Base-by-base conservation (phyloP, 139 green algal species). In the Astrephomene gubernaculifera region DNA sequence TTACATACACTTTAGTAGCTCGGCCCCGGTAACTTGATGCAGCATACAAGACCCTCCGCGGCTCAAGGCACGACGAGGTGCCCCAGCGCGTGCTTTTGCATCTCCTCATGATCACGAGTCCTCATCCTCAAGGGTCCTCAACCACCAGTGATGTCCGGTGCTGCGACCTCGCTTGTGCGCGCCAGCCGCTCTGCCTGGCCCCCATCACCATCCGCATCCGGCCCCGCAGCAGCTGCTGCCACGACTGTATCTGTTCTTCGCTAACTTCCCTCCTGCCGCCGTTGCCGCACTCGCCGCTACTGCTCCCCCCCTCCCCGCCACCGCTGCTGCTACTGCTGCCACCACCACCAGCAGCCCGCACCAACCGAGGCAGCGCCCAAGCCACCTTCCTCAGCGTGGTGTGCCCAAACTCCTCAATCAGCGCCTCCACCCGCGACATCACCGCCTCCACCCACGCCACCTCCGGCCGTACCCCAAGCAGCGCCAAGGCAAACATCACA, bases 291-390 rank as follows among this genome's bases (percentile, higher is more conserved):
- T 24, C 52, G 24, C 68, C 1, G 29, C 68, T 75, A 21, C 36
- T 27, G 65, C 33, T 44, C 71, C 44, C 43, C 29, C 41, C 17
- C 39, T 25, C 25, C 70, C 41, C 4, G 25, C 29, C 41, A 31
- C 9, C 29, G 70, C 2, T 10, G 2, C 8, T 44, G 35, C 31
- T 36, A 6, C 24, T 73, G 21, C 31, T 14, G 35, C 10, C 67
- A 29, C 31, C 36, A 29, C 54, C 22, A 65, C 17, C 17, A 24
- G 5, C 36, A 14, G 24, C 52, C 25, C 22, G 4, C 1, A 43
- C 31, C 43, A 84, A 33, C 31, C 61, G 78, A 61, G 78, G 78
- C 61, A 84, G 61, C 78, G 78, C 79, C 79, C 79, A 86, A 35
- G 43, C 3, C 67, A 86, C 35, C 65, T 86, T 86, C 65, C 9